Conservation (phyloP, 441 rosid genomes). For the Jatropha podagrica region DNA sequence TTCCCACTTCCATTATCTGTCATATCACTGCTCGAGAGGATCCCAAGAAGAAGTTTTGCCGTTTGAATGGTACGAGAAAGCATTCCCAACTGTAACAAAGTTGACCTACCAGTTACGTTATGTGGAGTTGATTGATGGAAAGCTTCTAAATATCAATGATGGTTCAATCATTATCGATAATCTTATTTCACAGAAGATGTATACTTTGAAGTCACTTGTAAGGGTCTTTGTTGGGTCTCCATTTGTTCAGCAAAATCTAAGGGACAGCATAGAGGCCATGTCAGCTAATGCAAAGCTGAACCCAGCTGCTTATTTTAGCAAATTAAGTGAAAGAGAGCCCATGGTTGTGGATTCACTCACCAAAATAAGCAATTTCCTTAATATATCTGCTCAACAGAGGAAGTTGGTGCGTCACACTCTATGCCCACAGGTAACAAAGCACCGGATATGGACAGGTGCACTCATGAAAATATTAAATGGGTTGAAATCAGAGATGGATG, state of each 20-base stretch:
- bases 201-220: slow-evolving; percentile 57
- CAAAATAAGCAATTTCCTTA: slow-evolving; percentile 50
- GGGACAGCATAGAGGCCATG: slow-evolving; percentile 21
- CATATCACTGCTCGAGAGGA: slow-evolving; percentile 45
- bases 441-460: slow-evolving; percentile 65
- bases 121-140: slow-evolving; percentile 62
- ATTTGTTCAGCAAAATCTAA: slow-evolving; percentile 46
- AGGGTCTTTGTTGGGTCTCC: slow-evolving; percentile 69
- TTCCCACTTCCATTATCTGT: slow-evolving; percentile 27
- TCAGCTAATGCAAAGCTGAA: slow-evolving; percentile 21
- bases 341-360: slow-evolving; percentile 57
- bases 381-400: slow-evolving; percentile 68
- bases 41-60: slow-evolving; percentile 39
- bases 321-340: slow-evolving; percentile 53
- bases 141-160: slow-evolving; percentile 48
- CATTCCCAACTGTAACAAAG: slow-evolving; percentile 46
- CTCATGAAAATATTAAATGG: slow-evolving; percentile 56
- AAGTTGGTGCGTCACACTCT: slow-evolving; percentile 56
- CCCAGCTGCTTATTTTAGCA: slow-evolving; percentile 36
- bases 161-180: slow-evolving; percentile 45
- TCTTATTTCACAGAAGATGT: slow-evolving; percentile 44
- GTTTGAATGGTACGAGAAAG: slow-evolving; percentile 48
- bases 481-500: slow-evolving; percentile 54
- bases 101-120: slow-evolving; percentile 42
- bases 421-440: slow-evolving; percentile 68